A percentile compares a stretch with the other conserved stretches of the same genome.
phyloP scores from a whole-genome alignment of 164 flowering plant species.

The Nelumbo lutea region DNA sequence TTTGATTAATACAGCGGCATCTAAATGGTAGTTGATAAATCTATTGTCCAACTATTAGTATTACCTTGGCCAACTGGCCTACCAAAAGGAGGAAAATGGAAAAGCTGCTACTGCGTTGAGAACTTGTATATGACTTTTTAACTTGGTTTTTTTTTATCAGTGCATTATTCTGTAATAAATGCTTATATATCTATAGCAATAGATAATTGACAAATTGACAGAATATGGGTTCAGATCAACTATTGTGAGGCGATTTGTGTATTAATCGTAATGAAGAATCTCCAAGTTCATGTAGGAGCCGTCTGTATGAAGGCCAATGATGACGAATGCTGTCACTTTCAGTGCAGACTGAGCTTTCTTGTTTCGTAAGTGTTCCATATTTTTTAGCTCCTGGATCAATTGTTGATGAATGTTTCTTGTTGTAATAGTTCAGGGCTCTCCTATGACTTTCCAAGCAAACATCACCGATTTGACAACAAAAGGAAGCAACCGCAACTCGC shows the following conservation, averaged over 20 bases:
- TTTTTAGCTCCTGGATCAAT: background rate
- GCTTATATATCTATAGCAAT: no score
- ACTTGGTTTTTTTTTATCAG: no score
- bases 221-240: background rate
- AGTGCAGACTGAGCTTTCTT: slow-evolving; percentile 5
- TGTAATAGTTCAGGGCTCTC: background rate
- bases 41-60: background rate
- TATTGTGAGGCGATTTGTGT: background rate
- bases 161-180: no score
- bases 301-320: background rate
- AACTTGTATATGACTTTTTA: background rate
- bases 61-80: background rate
- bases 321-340: background rate
- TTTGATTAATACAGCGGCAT: background rate
- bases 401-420: no score
- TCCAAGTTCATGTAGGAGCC: background rate
- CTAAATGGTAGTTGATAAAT: background rate
- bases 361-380: background rate
- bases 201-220: background rate
- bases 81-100: background rate
- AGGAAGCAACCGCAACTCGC: background rate
- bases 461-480: no score
- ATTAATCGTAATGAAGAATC: background rate
- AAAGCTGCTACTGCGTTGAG: background rate
- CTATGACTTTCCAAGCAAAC: no score